Conservation (phyloP, 2,329 filamentous ascomycete species). For the Colletotrichum musae region DNA sequence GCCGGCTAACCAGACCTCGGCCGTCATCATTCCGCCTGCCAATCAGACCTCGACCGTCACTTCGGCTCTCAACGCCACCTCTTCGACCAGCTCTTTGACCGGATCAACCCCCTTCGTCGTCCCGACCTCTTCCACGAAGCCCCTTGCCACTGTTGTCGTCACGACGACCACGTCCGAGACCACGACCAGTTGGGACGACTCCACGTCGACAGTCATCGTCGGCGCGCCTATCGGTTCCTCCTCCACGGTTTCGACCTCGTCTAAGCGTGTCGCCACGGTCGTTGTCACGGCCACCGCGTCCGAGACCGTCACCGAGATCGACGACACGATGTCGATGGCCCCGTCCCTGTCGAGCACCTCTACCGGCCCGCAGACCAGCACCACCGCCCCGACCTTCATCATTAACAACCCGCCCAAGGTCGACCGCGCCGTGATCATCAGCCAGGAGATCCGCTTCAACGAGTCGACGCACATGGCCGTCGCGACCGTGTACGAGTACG, state of each 20-base stretch:
- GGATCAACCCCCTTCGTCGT: background rate
- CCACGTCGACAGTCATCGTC: background rate
- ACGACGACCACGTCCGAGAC: background rate
- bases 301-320: too few relatives aligned
- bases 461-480: conserved; percentile 6
- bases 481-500: conserved; percentile 5
- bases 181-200: background rate
- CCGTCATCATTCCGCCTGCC: too few relatives aligned
- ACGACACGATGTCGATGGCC: too few relatives aligned
- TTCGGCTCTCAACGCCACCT: too few relatives aligned
- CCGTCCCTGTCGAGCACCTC: too few relatives aligned
- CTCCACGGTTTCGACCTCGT: too few relatives aligned
- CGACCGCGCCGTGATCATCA: conserved; percentile 10
- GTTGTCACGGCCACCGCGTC: too few relatives aligned
- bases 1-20: background rate
- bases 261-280: too few relatives aligned
- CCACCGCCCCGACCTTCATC: background rate
- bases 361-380: background rate
- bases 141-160: background rate
- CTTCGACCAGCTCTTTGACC: too few relatives aligned
- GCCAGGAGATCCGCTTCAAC: background rate
- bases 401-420: background rate
- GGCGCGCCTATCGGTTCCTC: background rate
- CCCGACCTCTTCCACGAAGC: background rate
- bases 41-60: background rate